These are phyloP conservation scores for Suhomyces chickasaworum DNA, from an alignment of 1,139 yeast genomes.

Conservation along the genomic window DNA sequence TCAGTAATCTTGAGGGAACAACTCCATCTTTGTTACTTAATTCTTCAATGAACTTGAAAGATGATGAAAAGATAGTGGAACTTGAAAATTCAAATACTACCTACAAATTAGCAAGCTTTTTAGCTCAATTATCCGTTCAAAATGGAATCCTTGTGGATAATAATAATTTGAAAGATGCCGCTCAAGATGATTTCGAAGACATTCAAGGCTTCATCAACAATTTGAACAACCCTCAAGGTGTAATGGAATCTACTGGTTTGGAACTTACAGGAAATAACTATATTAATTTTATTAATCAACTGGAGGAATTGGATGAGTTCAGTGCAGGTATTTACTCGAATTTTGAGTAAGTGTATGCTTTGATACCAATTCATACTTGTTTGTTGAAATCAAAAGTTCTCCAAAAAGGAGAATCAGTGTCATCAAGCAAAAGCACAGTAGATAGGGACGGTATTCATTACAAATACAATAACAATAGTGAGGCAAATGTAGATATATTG, in stretches of 20 bases:
- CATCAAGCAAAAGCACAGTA: background rate
- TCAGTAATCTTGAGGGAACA: conserved; percentile 13
- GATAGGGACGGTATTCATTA: background rate
- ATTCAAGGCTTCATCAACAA: conserved; percentile 32
- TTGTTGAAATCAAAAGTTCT: background rate
- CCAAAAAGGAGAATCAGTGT: background rate
- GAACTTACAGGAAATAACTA: conserved; percentile 41
- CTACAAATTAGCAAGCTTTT: conserved; percentile 66
- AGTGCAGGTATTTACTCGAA: conserved; percentile 91
- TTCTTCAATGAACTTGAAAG: conserved; percentile 13
- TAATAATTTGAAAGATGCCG: conserved; percentile 35
- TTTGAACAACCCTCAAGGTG: conserved; percentile 12
- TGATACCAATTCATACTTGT: background rate
- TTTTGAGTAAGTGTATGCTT: conserved; percentile 46
- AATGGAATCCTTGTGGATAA: conserved; percentile 56
- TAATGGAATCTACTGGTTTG: conserved; percentile 8
- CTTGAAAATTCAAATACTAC: conserved; percentile 23
- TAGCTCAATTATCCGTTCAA: conserved; percentile 70
- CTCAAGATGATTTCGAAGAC: conserved; percentile 47
- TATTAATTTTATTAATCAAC: conserved; percentile 50
- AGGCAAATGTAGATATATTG: background rate
- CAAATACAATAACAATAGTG: background rate
- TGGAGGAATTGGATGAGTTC: conserved; percentile 77
- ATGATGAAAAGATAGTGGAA: conserved; percentile 22
- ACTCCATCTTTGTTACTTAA: conserved; percentile 12